Base-by-base conservation (phyloP, 495 filamentous ascomycete species). In the Pyrenopolyporus hunteri region DNA sequence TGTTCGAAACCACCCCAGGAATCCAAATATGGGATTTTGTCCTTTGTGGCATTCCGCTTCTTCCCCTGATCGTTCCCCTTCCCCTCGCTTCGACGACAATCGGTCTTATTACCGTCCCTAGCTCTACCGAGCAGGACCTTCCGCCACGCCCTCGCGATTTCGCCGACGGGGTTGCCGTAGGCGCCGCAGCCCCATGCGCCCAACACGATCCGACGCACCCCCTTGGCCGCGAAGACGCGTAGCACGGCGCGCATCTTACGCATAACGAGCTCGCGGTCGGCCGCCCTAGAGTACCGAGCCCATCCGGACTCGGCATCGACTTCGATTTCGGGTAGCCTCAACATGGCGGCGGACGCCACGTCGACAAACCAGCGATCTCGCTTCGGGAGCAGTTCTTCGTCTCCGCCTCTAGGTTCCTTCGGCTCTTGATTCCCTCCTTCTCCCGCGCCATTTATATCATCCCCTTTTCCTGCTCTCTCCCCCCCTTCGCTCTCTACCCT, bases 171-270 rank as follows among this genome's bases (percentile, higher is more conserved):
- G 63, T 90, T 89, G 1, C 68, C 73, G 68, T 87, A 89, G 0
- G 79, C 86, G 4, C 87, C 87, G 66, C 87, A 90, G 1, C 88
- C 88, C 70, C 89, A 74, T 0, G 87, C 87, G 0, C 88, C 87
- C 1, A 92, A 74, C 17, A 90, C 82, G 8, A 90, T 64, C 61
- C 71, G 74, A 9, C 70, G 67, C 58, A 84, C 80, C 1, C 75
- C 77, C 28, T 82, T 81, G 14, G 71, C 46, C 8, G 70, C 79
- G 45, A 85, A 80, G 17, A 87, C 71, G 7, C 85, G 78, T 47
- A 90, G 73, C 9, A 84, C 78, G n/a, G 79, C 54, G 22, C 82
- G 72, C 74, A 90, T 87, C 67, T 88, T 89, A 10, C 72, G 69
- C 54, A 80, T 74, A 66, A 80, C 86, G 6, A 78, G 44, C 10